These are phyloP conservation scores for Leccinum olivaceoglutinosum DNA, from an alignment of 1,284 basidiomycete genomes.

Conservation along the genomic window DNA sequence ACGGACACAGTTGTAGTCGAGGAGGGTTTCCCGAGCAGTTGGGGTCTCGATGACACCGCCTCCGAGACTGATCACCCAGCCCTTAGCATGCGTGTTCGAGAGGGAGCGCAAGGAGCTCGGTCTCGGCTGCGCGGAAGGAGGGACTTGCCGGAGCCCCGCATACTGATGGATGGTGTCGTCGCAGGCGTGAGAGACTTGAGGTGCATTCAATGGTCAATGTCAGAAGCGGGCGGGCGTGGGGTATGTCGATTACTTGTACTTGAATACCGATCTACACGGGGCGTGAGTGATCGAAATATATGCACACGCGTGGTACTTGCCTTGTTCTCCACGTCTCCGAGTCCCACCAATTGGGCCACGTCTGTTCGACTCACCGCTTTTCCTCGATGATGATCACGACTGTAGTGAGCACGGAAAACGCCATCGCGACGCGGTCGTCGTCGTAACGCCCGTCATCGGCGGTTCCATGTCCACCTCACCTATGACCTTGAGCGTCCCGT, in stretches of 20 bases:
- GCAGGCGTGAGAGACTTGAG: conserved; percentile 23
- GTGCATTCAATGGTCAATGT: conserved; percentile 28
- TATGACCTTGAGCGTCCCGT: conserved; percentile 55
- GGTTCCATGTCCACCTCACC: conserved; percentile 91
- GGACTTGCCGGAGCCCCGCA: conserved; percentile 97
- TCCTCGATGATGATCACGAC: conserved; percentile 87
- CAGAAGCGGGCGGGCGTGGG: conserved; percentile 32
- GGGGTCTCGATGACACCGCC: conserved; percentile 92
- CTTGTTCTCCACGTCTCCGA: conserved; percentile 89
- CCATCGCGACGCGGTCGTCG: conserved; percentile 99
- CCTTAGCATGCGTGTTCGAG: conserved; percentile 49
- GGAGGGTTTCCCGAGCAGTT: conserved; percentile 64
- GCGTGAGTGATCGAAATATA: not conserved
- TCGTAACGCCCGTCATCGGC: conserved; percentile 99
- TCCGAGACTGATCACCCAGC: conserved; percentile 84
- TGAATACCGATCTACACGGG: conserved; percentile 76
- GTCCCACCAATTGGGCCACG: conserved; percentile 93
- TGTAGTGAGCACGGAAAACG: conserved; percentile 85
- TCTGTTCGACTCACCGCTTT: conserved; percentile 98
- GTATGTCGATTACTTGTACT: conserved; percentile 82
- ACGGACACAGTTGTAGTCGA: conserved; percentile 48
- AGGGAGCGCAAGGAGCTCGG: conserved; percentile 55
- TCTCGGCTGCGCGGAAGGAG: conserved; percentile 71
- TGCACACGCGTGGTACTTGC: conserved; percentile 34
- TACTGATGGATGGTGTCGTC: conserved; percentile 59